A percentile compares a stretch with the other conserved stretches of the same genome.
phyloP scores from a whole-genome alignment of 2,329 filamentous ascomycete species.

The Ophiostoma fasciatum region DNA sequence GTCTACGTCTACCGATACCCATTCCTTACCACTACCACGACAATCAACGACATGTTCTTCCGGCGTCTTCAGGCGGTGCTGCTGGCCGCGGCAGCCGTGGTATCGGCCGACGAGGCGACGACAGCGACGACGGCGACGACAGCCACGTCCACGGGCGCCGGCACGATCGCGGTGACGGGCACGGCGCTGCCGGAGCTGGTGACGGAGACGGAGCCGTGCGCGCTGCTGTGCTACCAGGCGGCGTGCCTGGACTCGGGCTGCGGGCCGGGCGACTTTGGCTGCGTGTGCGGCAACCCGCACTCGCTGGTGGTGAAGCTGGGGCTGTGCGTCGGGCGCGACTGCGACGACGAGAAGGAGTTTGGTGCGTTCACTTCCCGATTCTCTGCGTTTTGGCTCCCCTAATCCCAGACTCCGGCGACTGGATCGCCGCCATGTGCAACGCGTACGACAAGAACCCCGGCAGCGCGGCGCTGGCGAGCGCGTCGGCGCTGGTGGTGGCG shows the following conservation, averaged over 20 bases:
- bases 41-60: too few relatives aligned
- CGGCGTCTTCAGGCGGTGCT: too few relatives aligned
- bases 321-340: conserved; percentile 10
- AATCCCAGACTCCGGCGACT: conserved; percentile 8
- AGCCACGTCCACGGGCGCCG: background rate
- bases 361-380: conserved; percentile 3
- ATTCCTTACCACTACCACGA: too few relatives aligned
- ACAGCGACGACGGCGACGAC: background rate
- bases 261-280: conserved; percentile 8
- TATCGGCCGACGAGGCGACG: too few relatives aligned
- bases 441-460: conserved; percentile 2
- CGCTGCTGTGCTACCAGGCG: conserved; percentile 10
- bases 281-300: conserved; percentile 13
- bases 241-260: conserved; percentile 11
- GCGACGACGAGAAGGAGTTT: conserved; percentile 8
- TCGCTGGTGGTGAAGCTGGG: conserved; percentile 14
- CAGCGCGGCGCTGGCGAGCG: conserved; percentile 5
- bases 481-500: conserved; percentile 5
- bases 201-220: conserved; percentile 9
- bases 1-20: too few relatives aligned
- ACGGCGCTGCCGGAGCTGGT: conserved; percentile 9
- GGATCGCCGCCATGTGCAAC: conserved; percentile 10
- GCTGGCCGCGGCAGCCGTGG: background rate
- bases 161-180: conserved; percentile 7
- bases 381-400: background rate